Percentiles rank a stretch among this genome's conserved stretches.
phyloP scores from a whole-genome alignment of 177 flowering plant genomes.

The Vitis hybrid region DNA sequence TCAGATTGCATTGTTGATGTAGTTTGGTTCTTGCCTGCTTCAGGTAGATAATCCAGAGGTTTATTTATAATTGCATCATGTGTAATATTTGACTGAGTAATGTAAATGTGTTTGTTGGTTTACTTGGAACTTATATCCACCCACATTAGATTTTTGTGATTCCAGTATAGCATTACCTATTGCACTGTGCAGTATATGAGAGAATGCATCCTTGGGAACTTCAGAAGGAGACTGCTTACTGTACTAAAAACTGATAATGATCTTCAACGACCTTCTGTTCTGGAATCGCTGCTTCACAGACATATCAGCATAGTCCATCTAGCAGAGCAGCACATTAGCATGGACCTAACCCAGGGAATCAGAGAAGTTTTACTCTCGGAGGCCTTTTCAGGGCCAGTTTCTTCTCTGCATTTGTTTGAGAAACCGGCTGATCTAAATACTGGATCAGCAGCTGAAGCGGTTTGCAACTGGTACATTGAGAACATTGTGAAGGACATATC shows the following conservation, averaged over 20 bases:
- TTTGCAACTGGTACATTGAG: slow-evolving; percentile 95
- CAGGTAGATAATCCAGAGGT: no score
- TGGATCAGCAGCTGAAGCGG: slow-evolving; percentile 79
- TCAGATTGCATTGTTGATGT: no score
- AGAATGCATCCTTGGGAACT: slow-evolving; percentile 94
- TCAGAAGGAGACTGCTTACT: slow-evolving; percentile 82
- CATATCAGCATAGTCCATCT: slow-evolving; percentile 80
- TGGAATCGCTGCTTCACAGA: slow-evolving; percentile 76
- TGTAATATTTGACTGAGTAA: no score
- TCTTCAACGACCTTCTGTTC: slow-evolving; percentile 87
- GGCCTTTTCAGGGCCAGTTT: slow-evolving; percentile 86
- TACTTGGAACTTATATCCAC: neutral
- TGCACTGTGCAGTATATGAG: slow-evolving; percentile 84
- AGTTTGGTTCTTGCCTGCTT: no score
- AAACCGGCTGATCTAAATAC: slow-evolving; percentile 62
- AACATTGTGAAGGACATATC: slow-evolving; percentile 89
- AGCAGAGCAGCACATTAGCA: slow-evolving; percentile 96
- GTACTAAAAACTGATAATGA: slow-evolving; percentile 85
- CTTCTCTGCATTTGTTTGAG: slow-evolving; percentile 79
- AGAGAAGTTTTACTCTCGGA: slow-evolving; percentile 84
- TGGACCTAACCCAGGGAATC: slow-evolving; percentile 93
- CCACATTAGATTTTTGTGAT: neutral
- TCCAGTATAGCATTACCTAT: slow-evolving; percentile 1
- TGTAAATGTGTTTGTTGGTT: neutral
- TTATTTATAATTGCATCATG: no score